phyloP scores from a whole-genome alignment of 1,284 basidiomycete species.

The Puccinia triticina region DNA sequence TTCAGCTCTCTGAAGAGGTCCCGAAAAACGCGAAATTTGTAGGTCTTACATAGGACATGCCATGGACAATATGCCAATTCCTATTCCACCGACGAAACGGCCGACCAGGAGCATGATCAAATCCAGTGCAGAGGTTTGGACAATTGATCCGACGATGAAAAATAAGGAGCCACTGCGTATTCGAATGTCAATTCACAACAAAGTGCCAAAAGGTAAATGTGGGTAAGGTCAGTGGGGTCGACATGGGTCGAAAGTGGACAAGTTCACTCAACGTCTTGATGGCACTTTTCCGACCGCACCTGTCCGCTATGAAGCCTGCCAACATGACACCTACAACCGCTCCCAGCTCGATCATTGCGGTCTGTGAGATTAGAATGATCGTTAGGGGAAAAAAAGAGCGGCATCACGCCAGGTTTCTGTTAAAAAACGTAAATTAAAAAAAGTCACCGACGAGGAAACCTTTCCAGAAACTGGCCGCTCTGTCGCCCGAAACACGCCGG shows the following conservation, averaged over 20 bases:
- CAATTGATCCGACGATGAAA: conserved; percentile 60
- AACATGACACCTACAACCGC: conserved; percentile 57
- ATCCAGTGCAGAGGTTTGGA: conserved; percentile 58
- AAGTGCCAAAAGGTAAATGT: background rate
- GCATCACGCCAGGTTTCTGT: background rate
- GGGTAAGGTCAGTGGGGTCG: background rate
- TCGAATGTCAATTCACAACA: background rate
- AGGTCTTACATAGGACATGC: conserved; percentile 52
- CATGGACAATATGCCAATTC: conserved; percentile 53
- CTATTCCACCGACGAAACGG: conserved; percentile 55
- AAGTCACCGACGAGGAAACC: conserved; percentile 51
- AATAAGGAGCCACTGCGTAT: conserved; percentile 55
- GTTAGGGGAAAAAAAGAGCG: background rate
- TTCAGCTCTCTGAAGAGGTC: background rate
- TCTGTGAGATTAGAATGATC: conserved; percentile 54
- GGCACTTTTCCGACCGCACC: conserved; percentile 55
- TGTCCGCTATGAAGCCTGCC: conserved; percentile 57
- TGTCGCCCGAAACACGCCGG: background rate
- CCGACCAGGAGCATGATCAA: conserved; percentile 57
- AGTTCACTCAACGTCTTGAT: conserved; percentile 53
- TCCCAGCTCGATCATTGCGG: conserved; percentile 58
- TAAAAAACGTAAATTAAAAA: conserved; percentile 50
- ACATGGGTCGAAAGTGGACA: background rate
- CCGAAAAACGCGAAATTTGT: background rate
- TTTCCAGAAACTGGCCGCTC: conserved; percentile 48